Evolutionary conservation across 345 rosid species (phyloP), one percentile per base, ranked within the genome.

Genomic region (Pugionium dolabratum): DNA sequence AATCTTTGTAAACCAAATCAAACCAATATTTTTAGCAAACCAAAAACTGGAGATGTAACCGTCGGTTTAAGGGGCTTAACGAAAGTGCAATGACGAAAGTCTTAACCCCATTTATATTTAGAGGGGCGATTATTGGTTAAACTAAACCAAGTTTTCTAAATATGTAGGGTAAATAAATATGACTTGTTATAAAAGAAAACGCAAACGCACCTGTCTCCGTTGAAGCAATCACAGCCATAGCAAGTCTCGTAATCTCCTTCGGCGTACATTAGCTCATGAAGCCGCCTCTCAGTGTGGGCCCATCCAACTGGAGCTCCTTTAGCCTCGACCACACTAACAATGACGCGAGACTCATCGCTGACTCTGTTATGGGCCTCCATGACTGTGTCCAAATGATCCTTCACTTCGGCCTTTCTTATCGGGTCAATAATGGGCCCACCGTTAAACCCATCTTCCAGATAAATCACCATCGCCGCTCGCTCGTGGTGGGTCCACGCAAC

Each of bases 401-500:
- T 75, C 0, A 90, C 77, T 4, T 79, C 76, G 64, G 83, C 80
- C 33, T 86, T 47, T 55, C 79, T 80, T 0, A 62, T 31, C 0
- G 79, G 78, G 65, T 80, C 80, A 0, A 72, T 68, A 29, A 93
- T 82, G 4, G 87, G 90, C 40, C 96, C 90, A 0, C 86, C 84
- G 2, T 41, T 51, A 11, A 63, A 62, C 46, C 82, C 84, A 18
- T 90, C 92, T 71, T 88, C 90, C 18, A 93, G 45, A 68, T 90
- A 82, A 66, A 86, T 72, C 50, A 93, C 82, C 67, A 84, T 81
- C 1, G 97, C 96, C 1, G 83, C 79, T 53, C 88, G 83, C 27
- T 52, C 46, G 30, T 86, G 84, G 84, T 93, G 96, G 43, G 97
- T 86, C 99, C 99, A 93, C 0, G 83, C 92, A 51, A 81, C 86